A percentile compares a stretch with the other conserved stretches of the same genome.
phyloP scores from a whole-genome alignment of 1,139 yeast species.

The Meyerozyma guilliermondii region DNA sequence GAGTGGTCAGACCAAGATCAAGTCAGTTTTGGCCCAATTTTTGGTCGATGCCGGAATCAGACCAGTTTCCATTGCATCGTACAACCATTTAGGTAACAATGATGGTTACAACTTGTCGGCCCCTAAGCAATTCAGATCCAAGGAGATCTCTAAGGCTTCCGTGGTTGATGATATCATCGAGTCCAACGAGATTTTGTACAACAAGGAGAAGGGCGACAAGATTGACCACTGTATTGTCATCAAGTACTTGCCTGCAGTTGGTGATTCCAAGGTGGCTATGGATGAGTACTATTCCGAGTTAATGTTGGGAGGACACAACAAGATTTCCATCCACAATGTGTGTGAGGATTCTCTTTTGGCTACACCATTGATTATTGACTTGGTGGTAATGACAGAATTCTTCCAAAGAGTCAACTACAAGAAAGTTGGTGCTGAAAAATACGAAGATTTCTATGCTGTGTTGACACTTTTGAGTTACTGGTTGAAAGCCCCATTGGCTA shows the following conservation, averaged over 20 bases:
- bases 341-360: conserved; percentile 96
- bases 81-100: conserved; percentile 94
- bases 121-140: conserved; percentile 89
- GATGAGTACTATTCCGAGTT: conserved; percentile 95
- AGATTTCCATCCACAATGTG: conserved; percentile 88
- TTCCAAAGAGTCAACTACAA: conserved; percentile 80
- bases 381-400: conserved; percentile 87
- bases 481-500: conserved; percentile 94
- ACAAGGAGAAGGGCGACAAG: conserved; percentile 69
- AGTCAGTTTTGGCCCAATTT: conserved; percentile 92
- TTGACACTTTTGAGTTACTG: conserved; percentile 87
- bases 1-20: conserved; percentile 93
- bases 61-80: conserved; percentile 90
- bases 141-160: conserved; percentile 89
- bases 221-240: conserved; percentile 95
- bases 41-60: conserved; percentile 96
- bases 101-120: conserved; percentile 92
- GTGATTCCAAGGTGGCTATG: conserved; percentile 97
- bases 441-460: conserved; percentile 75
- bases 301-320: conserved; percentile 96
- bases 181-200: conserved; percentile 81
- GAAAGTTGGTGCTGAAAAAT: conserved; percentile 40
- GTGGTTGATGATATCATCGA: conserved; percentile 95
- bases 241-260: conserved; percentile 90
- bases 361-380: conserved; percentile 88